Conservation (phyloP, 192 early-diverging fungal genomes). For the Anaeromyces robustus region DNA sequence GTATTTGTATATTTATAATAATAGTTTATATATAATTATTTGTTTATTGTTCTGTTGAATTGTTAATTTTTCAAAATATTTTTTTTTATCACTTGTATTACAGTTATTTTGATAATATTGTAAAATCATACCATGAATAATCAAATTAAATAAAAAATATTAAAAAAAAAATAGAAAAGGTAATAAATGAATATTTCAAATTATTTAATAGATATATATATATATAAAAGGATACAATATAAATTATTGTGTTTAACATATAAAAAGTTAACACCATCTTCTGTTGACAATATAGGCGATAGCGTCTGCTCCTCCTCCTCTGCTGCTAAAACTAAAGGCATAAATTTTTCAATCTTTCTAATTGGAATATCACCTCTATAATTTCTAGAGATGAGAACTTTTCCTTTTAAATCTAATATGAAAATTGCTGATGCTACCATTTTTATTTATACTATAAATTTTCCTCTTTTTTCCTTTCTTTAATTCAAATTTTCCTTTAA, state of each 20-base stretch:
- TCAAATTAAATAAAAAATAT: too few species aligned
- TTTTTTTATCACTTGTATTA: too few species aligned
- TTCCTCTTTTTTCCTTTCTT: not conserved
- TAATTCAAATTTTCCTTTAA: not conserved
- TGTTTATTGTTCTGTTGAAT: too few species aligned
- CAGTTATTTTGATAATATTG: too few species aligned
- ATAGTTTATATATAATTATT: too few species aligned
- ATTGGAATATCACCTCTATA: conserved; percentile 97
- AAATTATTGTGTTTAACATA: conserved; percentile 93
- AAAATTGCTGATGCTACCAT: conserved; percentile 61
- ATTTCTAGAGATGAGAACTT: conserved; percentile 94
- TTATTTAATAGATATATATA: too few species aligned
- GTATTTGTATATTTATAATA: too few species aligned
- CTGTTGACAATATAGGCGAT: conserved; percentile 71
- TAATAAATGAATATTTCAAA: too few species aligned
- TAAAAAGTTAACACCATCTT: conserved; percentile 89
- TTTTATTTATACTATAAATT: not conserved
- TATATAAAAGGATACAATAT: conserved; percentile 48
- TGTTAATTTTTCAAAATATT: too few species aligned
- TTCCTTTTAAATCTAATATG: conserved; percentile 94
- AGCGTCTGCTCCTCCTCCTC: conserved; percentile 87
- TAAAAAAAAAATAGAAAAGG: too few species aligned
- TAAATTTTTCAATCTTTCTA: conserved; percentile 89
- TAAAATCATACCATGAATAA: too few species aligned
- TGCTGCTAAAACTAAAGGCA: conserved; percentile 82